Evolutionary conservation across 2,329 filamentous ascomycete genomes (phyloP), one percentile per base, ranked within the genome.

Genomic region (Sphaerulina vaccinii): DNA sequence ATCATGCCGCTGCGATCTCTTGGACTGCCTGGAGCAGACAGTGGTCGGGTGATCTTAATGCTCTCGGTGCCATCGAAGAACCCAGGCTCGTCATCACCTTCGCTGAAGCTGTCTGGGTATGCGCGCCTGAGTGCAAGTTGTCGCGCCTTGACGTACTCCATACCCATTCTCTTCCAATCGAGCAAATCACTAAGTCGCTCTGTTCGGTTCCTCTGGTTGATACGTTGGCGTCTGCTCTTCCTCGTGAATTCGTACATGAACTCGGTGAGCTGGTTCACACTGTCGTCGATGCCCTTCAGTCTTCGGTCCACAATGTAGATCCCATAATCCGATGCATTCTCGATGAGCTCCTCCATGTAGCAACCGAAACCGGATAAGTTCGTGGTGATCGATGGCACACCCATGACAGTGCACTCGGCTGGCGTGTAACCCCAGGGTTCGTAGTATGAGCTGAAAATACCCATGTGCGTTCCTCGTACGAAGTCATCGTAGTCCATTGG

Each of bases 401-500:
- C 93, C 93, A 97, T 97, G 57, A 97, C 93, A 0, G 93, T 97
- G 73, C 93, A 99, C 72, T 97, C 93, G 46, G 93, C 92, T 0
- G 92, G 93, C 2, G 93, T 99, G 73, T 99, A 99, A 39, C 93
- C 93, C 93, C 93, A 99, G 7, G 93, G 93, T 75, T 99, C 93
- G 71, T 99, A 99, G 81, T 97, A 97, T 2, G 93, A 97, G 19
- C 92, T 81, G 74, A 99, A 99, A 51, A 99, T 84, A 65, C 93
- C 93, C 67, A 99, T 76, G 72, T 99, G 92, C 35, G 92, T 97
- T 59, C 93, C 93, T 49, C 93, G 89, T 38, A 99, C 93, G 68
- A 99, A 99, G 71, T 99, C 93, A 66, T 99, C 93, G 66, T 99
- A 97, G 74, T 97, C 93, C 67, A 99, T 80, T 15, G 93, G 91